Base-by-base conservation (phyloP, 2,329 filamentous ascomycete species). In the Phialophora verrucosa region DNA sequence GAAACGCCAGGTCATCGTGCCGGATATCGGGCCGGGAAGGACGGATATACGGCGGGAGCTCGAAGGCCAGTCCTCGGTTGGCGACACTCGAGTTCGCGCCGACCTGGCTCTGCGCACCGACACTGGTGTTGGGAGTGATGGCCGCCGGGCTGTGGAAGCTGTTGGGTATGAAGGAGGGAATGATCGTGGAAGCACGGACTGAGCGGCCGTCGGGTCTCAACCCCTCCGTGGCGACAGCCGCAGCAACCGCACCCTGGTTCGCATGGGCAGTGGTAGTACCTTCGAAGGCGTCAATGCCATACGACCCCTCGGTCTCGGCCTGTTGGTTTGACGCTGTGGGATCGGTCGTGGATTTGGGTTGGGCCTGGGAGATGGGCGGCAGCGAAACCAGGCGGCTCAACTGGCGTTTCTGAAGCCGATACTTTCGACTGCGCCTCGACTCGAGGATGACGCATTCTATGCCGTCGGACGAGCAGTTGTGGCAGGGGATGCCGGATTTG, bases 351-450 rank as follows among this genome's bases (percentile, higher is more conserved):
- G 62, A 54, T 44, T 23, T 60, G 20, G 62, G 55, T 42, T 59
- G 63, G 17, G 68, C 65, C 51, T 68, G 68, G 50, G 59, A 59
- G 10, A 70, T 55, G 2, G 63, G 44, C 25, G 62, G 68, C 7
- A 70, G 49, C 10, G 68, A 60, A 14, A 58, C 54, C 10, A 65
- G 57, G 50, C 60, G 50, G 54, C 14, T 64, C 51, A 68, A 59
- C 54, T 65, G 68, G 51, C 68, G 68, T 61, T 70, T 70, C 56
- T 70, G 68, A 27, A 70, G 68, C 23, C 68, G 68, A 44, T 66
- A 70, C 57, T 70, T 70, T 53, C 68, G 60, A 58, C 68, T 70
- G 10, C 68, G 59, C 50, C 55, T 65, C 10, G 68, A 70, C 35
- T 70, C 68, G 60, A 67, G 53, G 23, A 68, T 56, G 47, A 70